Percentiles rank a stretch among this genome's conserved stretches.
Conservation (phyloP, 768 basidiomycete species). For the Ramaria rubella region DNA sequence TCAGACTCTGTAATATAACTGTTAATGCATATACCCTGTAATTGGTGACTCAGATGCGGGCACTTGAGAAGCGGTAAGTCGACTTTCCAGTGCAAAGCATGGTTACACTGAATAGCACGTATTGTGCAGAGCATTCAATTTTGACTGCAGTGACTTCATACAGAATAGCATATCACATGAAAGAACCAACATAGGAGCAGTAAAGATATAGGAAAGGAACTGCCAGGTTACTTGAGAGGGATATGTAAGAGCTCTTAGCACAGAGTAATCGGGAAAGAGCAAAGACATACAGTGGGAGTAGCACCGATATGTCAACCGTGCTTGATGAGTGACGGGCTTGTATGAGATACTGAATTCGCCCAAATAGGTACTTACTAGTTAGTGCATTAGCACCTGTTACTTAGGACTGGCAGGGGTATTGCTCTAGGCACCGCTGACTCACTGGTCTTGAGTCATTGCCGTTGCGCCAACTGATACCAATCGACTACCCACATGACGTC, state of each 20-base stretch:
- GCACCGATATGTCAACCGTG: slow-evolving; percentile 99
- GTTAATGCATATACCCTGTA: too few relatives aligned
- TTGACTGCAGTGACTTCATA: slow-evolving; percentile 4
- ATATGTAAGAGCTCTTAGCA: slow-evolving; percentile 40
- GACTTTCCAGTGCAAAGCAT: too few relatives aligned
- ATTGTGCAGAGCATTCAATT: background rate
- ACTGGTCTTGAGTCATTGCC: too few relatives aligned
- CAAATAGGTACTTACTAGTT: slow-evolving; percentile 99
- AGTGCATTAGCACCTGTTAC: too few relatives aligned
- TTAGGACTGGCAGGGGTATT: too few relatives aligned
- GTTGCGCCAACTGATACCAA: too few relatives aligned
- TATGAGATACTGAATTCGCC: slow-evolving; percentile 96
- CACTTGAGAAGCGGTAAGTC: too few relatives aligned
- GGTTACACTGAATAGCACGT: too few relatives aligned
- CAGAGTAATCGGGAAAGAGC: background rate
- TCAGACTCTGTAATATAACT: too few relatives aligned
- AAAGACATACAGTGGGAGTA: slow-evolving; percentile 71
- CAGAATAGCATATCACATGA: slow-evolving; percentile 6
- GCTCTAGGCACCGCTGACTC: too few relatives aligned
- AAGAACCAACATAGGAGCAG: slow-evolving; percentile 3
- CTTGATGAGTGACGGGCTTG: slow-evolving; percentile 97
- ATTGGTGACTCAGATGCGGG: too few relatives aligned
- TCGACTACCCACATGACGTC: too few relatives aligned
- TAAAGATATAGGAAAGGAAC: background rate
- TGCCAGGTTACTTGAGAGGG: slow-evolving; percentile 79